These are phyloP conservation scores for Magnolia officinalis DNA, from an alignment of 164 flowering plant species.

Conservation along the genomic window DNA sequence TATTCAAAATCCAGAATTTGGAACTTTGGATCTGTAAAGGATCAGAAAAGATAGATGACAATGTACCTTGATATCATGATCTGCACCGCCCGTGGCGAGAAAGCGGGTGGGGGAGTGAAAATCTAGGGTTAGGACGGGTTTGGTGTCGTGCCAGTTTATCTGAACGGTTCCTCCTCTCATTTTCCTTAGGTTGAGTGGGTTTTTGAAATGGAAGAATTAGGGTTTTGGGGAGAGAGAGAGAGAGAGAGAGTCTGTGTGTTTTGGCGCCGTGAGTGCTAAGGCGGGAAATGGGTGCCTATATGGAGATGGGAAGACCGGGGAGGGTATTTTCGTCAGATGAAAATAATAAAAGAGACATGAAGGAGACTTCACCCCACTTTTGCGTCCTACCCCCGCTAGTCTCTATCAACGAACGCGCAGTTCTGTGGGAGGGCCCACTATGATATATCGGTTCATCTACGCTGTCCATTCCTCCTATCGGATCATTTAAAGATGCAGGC, in stretches of 20 bases:
- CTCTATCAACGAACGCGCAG: too few species aligned
- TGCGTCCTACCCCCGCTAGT: too few species aligned
- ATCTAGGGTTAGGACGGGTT: conserved; percentile 88
- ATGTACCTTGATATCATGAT: conserved; percentile 82
- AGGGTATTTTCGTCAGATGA: not conserved
- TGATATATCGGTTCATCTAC: too few species aligned
- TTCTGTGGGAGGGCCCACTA: too few species aligned
- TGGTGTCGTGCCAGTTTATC: conserved; percentile 90
- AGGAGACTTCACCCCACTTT: too few species aligned
- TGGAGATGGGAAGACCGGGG: not conserved
- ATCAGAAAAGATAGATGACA: not conserved
- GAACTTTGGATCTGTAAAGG: not conserved
- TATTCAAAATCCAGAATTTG: not conserved
- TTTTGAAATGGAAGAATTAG: not conserved
- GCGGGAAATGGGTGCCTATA: not conserved
- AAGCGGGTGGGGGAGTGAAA: conserved; percentile 72
- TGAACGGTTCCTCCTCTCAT: conserved; percentile 95
- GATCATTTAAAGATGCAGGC: too few species aligned
- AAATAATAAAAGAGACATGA: not conserved
- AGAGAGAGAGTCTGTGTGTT: not conserved
- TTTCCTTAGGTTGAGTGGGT: not conserved
- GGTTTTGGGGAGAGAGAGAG: not conserved
- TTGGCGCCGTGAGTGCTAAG: not conserved
- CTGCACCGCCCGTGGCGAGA: conserved; percentile 98
- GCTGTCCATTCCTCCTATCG: too few species aligned